These are phyloP conservation scores for Yamadazyma taylorii DNA, from an alignment of 1,139 yeast genomes.

Conservation along the genomic window DNA sequence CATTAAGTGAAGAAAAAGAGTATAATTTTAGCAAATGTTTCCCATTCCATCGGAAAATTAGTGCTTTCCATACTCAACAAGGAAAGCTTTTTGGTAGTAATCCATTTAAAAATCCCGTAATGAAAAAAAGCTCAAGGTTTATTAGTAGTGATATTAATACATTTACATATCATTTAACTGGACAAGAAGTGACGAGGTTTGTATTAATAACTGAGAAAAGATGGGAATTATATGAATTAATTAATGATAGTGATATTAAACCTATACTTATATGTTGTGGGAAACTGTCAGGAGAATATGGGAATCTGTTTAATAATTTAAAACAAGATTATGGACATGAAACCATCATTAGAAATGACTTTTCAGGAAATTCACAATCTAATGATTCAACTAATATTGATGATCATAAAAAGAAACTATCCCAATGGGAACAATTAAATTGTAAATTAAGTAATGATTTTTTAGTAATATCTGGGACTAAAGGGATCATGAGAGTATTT, in stretches of 20 bases:
- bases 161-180: slow-evolving; percentile 26
- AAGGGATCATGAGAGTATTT: slow-evolving; percentile 67
- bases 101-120: slow-evolving; percentile 37
- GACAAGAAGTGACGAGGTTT: slow-evolving; percentile 56
- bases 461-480: slow-evolving; percentile 70
- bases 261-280: slow-evolving; percentile 72
- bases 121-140: slow-evolving; percentile 44
- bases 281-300: slow-evolving; percentile 65
- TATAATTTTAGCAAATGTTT: slow-evolving; percentile 74
- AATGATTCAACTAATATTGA: slow-evolving; percentile 16
- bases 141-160: slow-evolving; percentile 65
- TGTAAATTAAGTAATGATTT: slow-evolving; percentile 64
- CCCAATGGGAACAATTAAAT: slow-evolving; percentile 63
- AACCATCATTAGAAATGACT: slow-evolving; percentile 35
- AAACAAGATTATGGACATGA: slow-evolving; percentile 24
- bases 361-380: slow-evolving; percentile 21
- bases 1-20: slow-evolving; percentile 51
- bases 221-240: slow-evolving; percentile 69
- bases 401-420: slow-evolving; percentile 30
- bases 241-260: slow-evolving; percentile 21
- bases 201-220: slow-evolving; percentile 64
- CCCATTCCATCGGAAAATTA: slow-evolving; percentile 73
- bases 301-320: slow-evolving; percentile 42
- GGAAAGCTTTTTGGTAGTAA: slow-evolving; percentile 39
- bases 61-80: slow-evolving; percentile 65